Percentiles rank a stretch among this genome's conserved stretches.
These are phyloP conservation scores for Leccinum uliginosum DNA, from an alignment of 768 basidiomycete genomes.

Conservation along the genomic window DNA sequence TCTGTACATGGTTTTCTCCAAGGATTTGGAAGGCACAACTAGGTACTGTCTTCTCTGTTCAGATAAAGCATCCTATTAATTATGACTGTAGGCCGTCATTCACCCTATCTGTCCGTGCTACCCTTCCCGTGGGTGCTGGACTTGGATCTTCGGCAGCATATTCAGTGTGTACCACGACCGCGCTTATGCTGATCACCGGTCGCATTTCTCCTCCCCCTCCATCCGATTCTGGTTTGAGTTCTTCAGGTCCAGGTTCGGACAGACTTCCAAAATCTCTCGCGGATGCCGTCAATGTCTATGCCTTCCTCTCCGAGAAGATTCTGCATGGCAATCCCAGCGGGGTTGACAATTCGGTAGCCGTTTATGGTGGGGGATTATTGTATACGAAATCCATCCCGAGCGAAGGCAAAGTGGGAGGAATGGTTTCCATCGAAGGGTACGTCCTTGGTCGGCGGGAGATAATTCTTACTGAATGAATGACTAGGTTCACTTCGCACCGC, in stretches of 20 bases:
- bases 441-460: slow-evolving; percentile 18
- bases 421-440: slow-evolving; percentile 84
- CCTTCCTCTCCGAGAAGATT: slow-evolving; percentile 93
- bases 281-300: slow-evolving; percentile 86
- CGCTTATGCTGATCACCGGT: slow-evolving; percentile 71
- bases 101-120: slow-evolving; percentile 79
- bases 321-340: slow-evolving; percentile 97
- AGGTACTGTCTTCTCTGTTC: slow-evolving; percentile 44
- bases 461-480: slow-evolving; percentile 6
- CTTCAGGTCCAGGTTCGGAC: slow-evolving; percentile 38
- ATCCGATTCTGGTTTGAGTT: slow-evolving; percentile 7
- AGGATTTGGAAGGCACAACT: slow-evolving; percentile 37
- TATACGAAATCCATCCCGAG: slow-evolving; percentile 68
- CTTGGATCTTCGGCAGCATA: slow-evolving; percentile 97
- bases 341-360: slow-evolving; percentile 92
- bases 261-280: slow-evolving; percentile 61
- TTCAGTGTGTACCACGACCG: slow-evolving; percentile 80
- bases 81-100: slow-evolving; percentile 56
- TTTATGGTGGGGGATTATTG: slow-evolving; percentile 87
- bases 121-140: slow-evolving; percentile 91
- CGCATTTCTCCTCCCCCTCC: slow-evolving; percentile 58
- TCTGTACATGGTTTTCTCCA: slow-evolving; percentile 76
- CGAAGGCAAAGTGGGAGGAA: slow-evolving; percentile 67
- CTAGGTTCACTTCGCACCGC: slow-evolving; percentile 83
- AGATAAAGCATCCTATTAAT: slow-evolving; percentile 9